A percentile compares a stretch with the other conserved stretches of the same genome.
Evolutionary conservation across 495 filamentous ascomycete genomes (phyloP).

Genomic region (Penicillium silybi): DNA sequence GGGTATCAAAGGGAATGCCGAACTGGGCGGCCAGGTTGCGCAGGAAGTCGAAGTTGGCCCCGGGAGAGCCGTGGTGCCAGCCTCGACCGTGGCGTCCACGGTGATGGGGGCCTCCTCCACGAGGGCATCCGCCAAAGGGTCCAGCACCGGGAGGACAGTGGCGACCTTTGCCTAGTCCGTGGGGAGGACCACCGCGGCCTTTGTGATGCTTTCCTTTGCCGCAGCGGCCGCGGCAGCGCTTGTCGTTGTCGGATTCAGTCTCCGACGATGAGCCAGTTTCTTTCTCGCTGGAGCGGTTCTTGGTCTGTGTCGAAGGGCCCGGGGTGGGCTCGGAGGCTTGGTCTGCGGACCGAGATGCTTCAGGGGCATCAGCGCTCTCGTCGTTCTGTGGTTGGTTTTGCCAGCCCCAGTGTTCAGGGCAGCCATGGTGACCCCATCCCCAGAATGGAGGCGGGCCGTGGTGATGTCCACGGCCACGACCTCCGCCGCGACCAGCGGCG

Average conservation of each 20-base stretch:
- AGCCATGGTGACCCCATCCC: slow-evolving; percentile 5
- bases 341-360: not conserved
- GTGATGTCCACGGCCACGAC: not conserved
- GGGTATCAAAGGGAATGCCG: slow-evolving; percentile 18
- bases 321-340: slow-evolving; percentile 4
- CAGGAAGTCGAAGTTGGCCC: slow-evolving; percentile 25
- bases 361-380: not conserved
- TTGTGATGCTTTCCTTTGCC: slow-evolving; percentile 11
- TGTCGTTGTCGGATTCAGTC: slow-evolving; percentile 9
- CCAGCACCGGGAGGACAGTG: slow-evolving; percentile 4
- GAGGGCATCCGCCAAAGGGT: slow-evolving; percentile 2
- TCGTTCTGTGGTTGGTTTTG: slow-evolving; percentile 2
- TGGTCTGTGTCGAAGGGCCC: slow-evolving; percentile 5
- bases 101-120: slow-evolving; percentile 7
- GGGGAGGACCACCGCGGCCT: slow-evolving; percentile 2
- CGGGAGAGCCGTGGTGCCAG: slow-evolving; percentile 7
- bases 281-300: slow-evolving; percentile 8
- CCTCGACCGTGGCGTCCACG: slow-evolving; percentile 14
- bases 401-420: slow-evolving; percentile 10
- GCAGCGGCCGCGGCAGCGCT: slow-evolving; percentile 1
- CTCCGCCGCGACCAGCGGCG: not conserved
- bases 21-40: slow-evolving; percentile 35
- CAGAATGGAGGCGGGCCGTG: slow-evolving; percentile 9
- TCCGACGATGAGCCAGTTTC: slow-evolving; percentile 4
- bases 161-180: slow-evolving; percentile 1